Evolutionary conservation across 305 asterid species (phyloP), one percentile per base, ranked within the genome.

Genomic region (Solanum aculeatissimum): DNA sequence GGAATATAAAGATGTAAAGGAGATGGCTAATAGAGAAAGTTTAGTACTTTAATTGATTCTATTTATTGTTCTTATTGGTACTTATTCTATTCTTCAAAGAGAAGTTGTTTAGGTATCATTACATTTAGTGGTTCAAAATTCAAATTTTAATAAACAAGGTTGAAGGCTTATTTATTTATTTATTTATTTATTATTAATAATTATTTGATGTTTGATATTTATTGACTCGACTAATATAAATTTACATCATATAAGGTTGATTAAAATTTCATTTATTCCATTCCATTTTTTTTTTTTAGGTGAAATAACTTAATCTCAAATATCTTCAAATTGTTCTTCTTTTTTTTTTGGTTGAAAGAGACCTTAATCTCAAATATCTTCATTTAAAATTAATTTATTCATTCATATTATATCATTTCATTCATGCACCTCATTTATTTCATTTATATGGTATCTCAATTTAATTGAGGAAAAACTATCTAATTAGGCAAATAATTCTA

Each of bases 21-120:
- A 40, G 80, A 68, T 70, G 69, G 65, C 27, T 65, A 42, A 40
- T 66, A 58, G 74, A 81, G 6, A 78, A 82, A 47, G 60, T 55
- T 88, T 81, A 35, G 84, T 82, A 68, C 69, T 45, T 27, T 57
- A 68, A 80, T 82, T 82, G 87, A 88, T 90, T 86, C 89, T 84
- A 53, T 53, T 9, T 69, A 19, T 38, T 60, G 16, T 4, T 35
- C 2, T 84, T 57, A 47, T 77, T 84, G 29, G 62, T 78, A 84
- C 92, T 94, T 92, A 90, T 94, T 90, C 95, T 83, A 83, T 72
- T 63, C 91, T 91, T 91, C 80, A 82, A 83, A 80, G 72, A 47
- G 69, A 90, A 91, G 88, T 80, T 68, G 74, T 79, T 72, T 85
- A 79, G 77, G 84, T 57, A 68, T 15, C 51, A 23, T 75, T 21